Percentiles rank a stretch among this genome's conserved stretches.
Evolutionary conservation across 2,329 filamentous ascomycete species (phyloP).

Genomic region (Mycosphaerella arachidis): DNA sequence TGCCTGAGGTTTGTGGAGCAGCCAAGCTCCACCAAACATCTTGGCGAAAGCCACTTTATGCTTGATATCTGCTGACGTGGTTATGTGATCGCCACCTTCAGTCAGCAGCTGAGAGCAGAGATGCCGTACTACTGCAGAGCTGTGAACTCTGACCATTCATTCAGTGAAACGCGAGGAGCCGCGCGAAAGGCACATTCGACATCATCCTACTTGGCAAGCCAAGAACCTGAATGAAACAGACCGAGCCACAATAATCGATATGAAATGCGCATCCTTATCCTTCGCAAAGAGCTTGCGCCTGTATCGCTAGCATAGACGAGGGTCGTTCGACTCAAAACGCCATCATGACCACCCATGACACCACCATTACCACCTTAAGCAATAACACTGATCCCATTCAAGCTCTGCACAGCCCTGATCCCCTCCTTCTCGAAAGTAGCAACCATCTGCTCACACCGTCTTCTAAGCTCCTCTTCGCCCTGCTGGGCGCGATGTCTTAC

Average conservation of each 20-base stretch:
- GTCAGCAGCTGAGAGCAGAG: too few species aligned
- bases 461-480: constrained; percentile 73
- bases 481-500: constrained; percentile 73
- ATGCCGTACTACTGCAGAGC: too few species aligned
- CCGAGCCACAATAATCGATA: neutral
- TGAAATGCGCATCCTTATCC: neutral
- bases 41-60: too few species aligned
- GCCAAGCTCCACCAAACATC: too few species aligned
- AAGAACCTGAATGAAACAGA: too few species aligned
- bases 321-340: neutral
- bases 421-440: constrained; percentile 79
- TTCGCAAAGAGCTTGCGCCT: neutral
- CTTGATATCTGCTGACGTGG: too few species aligned
- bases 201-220: too few species aligned
- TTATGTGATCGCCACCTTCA: too few species aligned
- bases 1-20: too few species aligned
- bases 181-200: too few species aligned
- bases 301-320: neutral
- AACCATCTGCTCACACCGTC: constrained; percentile 80
- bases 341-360: neutral
- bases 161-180: too few species aligned
- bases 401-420: constrained; percentile 65
- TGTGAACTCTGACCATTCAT: too few species aligned
- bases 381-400: constrained; percentile 63
- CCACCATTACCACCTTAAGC: constrained; percentile 1